A percentile compares a stretch with the other conserved stretches of the same genome.
These are phyloP conservation scores for Claviceps arundinis DNA, from an alignment of 2,329 filamentous ascomycete species.

Conservation along the genomic window DNA sequence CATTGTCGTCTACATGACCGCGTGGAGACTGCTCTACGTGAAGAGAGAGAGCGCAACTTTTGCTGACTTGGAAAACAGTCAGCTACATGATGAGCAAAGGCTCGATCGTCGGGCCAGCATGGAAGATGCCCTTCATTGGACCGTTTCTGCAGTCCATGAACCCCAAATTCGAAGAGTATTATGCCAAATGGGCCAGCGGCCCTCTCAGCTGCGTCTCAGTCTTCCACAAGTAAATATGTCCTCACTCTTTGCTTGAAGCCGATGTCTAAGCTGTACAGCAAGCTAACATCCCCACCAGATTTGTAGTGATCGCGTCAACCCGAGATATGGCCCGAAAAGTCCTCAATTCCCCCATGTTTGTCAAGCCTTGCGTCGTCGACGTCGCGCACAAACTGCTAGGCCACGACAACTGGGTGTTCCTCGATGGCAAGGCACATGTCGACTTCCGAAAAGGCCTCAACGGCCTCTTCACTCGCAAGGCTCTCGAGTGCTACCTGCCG, in stretches of 20 bases:
- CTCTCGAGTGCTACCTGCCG: constrained; percentile 77
- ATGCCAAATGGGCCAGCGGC: constrained; percentile 83
- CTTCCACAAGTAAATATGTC: constrained; percentile 76
- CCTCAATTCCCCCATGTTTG: constrained; percentile 83
- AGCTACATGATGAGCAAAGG: constrained; percentile 66
- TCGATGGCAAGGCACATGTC: constrained; percentile 88
- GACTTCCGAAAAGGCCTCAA: constrained; percentile 97
- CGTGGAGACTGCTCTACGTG: neutral
- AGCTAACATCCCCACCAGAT: constrained; percentile 36
- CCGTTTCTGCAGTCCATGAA: constrained; percentile 87
- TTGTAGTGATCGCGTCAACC: constrained; percentile 90
- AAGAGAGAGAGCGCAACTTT: neutral
- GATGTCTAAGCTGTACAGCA: neutral
- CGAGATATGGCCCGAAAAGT: constrained; percentile 94
- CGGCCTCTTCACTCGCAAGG: constrained; percentile 81
- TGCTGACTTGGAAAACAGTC: constrained; percentile 32
- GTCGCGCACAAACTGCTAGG: constrained; percentile 87
- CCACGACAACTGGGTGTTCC: constrained; percentile 88
- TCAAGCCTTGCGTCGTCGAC: constrained; percentile 95
- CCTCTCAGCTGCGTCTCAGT: constrained; percentile 93
- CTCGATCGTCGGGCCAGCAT: constrained; percentile 58
- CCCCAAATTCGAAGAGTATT: constrained; percentile 83
- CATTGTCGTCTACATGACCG: neutral
- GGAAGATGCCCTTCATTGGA: constrained; percentile 82
- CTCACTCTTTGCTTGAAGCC: neutral